Base-by-base conservation (phyloP, 73 alveolate genomes). In the Symbiodinium pilosum region DNA sequence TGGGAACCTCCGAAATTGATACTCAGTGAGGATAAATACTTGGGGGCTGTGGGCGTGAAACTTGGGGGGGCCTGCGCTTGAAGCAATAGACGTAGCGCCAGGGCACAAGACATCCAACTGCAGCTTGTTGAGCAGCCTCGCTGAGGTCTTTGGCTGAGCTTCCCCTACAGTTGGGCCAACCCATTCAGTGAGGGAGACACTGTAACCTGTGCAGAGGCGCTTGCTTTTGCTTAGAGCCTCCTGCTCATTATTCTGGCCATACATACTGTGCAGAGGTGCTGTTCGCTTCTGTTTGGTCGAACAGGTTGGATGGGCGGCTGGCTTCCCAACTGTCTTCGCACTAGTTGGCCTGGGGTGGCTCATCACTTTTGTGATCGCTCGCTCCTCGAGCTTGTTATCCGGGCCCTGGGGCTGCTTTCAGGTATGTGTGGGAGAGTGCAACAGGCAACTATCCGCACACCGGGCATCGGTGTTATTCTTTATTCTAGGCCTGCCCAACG, bases 161-260 rank as follows among this genome's bases (percentile, higher is more conserved):
- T 87, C 38, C 94, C 94, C 41, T 87, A 56, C 34, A 87, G 41
- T 24, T 87, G 94, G 94, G 54, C 94, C 56, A 87, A 56, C 16
- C 94, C 94, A 16, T 87, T 42, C 93, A 36, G 11, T 34, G 68
- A 56, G n/a, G 81, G 81, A 28, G 42, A 52, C 21, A 12, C 84
- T 11, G 47, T 87, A 32, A 56, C 94, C 2, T 87, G 94, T 38
- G 8, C 38, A 12, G 94, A 87, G 94, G 94, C 93, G 28, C 36
- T 18, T 21, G 18, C 64, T 51, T 51, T 16, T 5, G 81, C 16
- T 20, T 16, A 38, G 16, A 9, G 34, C 30, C 34, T 26, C 38
- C 38, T 28, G 41, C 6, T 4, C 0, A 34, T 28, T 18, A 1
- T 38, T 28, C 81, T 20, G 38, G 20, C 73, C 2, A 26, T 54